phyloP scores from a whole-genome alignment of 106 monocot species.

The Dioscorea zingiberensis region DNA sequence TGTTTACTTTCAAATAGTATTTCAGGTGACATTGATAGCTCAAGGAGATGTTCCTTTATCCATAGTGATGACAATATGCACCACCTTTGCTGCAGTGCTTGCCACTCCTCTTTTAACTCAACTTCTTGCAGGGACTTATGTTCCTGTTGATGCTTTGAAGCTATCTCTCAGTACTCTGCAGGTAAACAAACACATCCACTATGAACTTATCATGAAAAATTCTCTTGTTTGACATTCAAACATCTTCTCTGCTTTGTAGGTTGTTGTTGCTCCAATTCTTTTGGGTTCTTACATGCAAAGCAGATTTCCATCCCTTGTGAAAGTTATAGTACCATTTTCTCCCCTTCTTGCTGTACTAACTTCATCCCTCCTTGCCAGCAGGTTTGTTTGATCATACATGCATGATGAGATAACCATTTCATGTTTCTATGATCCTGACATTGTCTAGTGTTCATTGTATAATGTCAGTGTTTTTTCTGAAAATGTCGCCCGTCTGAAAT shows the following conservation, averaged over 20 bases:
- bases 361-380: slow-evolving; percentile 66
- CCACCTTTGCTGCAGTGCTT: slow-evolving; percentile 61
- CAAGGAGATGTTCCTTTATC: slow-evolving; percentile 68
- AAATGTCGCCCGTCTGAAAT: slow-evolving; percentile 52
- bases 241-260: slow-evolving; percentile 14
- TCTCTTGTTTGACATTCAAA: slow-evolving; percentile 2
- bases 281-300: slow-evolving; percentile 70
- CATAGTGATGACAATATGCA: slow-evolving; percentile 74
- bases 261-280: slow-evolving; percentile 70
- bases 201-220: background rate
- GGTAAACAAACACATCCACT: slow-evolving; percentile 23
- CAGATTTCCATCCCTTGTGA: slow-evolving; percentile 39
- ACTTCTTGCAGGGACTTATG: slow-evolving; percentile 55
- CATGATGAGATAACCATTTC: background rate
- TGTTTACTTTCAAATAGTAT: slow-evolving; percentile 30
- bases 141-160: slow-evolving; percentile 59
- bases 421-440: background rate
- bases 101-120: slow-evolving; percentile 66
- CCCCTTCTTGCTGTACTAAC: slow-evolving; percentile 63
- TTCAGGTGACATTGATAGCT: slow-evolving; percentile 76
- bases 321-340: slow-evolving; percentile 44
- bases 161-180: slow-evolving; percentile 75
- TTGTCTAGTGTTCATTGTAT: background rate
- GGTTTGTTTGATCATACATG: slow-evolving; percentile 18
- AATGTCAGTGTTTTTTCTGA: slow-evolving; percentile 65